These are phyloP conservation scores for Linnemannia zychae DNA, from an alignment of 192 early-diverging fungal species.

Conservation along the genomic window DNA sequence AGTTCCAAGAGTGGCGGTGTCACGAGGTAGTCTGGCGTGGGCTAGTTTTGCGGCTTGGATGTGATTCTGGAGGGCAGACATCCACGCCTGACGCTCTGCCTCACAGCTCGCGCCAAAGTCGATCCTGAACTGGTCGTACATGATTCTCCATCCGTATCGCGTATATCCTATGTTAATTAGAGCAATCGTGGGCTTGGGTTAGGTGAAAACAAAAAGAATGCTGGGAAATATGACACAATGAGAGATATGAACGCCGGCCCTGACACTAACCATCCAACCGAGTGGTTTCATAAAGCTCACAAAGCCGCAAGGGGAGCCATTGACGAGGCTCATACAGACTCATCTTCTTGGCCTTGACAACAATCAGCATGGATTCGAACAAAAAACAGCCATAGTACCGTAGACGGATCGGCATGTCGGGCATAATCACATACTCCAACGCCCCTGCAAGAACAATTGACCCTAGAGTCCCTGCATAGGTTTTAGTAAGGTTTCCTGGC, in stretches of 20 bases:
- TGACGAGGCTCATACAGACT: slow-evolving; percentile 67
- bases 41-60: slow-evolving; percentile 58
- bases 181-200: background rate
- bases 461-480: slow-evolving; percentile 47
- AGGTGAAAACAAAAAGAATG: background rate
- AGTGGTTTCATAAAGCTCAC: slow-evolving; percentile 66
- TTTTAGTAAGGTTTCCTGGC: slow-evolving; percentile 41
- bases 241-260: background rate
- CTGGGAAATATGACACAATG: background rate
- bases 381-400: slow-evolving; percentile 74
- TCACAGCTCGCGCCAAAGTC: slow-evolving; percentile 67
- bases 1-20: slow-evolving; percentile 8
- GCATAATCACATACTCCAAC: slow-evolving; percentile 59
- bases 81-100: slow-evolving; percentile 71
- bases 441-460: slow-evolving; percentile 61
- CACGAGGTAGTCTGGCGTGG: slow-evolving; percentile 12
- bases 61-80: slow-evolving; percentile 58
- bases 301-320: slow-evolving; percentile 76
- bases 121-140: slow-evolving; percentile 59
- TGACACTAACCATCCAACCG: slow-evolving; percentile 33
- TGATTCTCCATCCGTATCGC: slow-evolving; percentile 41
- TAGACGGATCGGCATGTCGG: slow-evolving; percentile 48
- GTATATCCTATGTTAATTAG: slow-evolving; percentile 26
- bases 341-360: slow-evolving; percentile 66
- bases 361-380: slow-evolving; percentile 70